These are phyloP conservation scores for Dryas integrifolia DNA, from an alignment of 331 rosid genomes.

Conservation along the genomic window DNA sequence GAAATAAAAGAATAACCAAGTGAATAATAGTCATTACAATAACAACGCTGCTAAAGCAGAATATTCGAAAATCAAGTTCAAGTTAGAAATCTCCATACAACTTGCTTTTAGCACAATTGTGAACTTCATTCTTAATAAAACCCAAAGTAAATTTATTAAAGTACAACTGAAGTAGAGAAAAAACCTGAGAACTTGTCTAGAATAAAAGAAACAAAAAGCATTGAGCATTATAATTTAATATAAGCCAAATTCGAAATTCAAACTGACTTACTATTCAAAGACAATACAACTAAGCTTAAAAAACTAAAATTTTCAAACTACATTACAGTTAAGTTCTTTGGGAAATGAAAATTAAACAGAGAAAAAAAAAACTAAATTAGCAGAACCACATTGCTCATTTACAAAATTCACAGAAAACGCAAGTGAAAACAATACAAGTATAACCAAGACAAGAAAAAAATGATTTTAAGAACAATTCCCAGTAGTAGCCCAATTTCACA, in stretches of 20 bases:
- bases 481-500: constrained; percentile 11
- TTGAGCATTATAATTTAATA: neutral
- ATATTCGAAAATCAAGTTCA: neutral
- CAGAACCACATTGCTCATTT: constrained; percentile 3
- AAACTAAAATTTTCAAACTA: neutral
- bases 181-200: neutral
- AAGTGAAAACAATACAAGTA: neutral
- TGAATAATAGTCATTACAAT: neutral
- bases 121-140: neutral
- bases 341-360: neutral
- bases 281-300: neutral
- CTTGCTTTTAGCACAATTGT: neutral
- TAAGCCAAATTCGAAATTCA: neutral
- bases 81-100: constrained; percentile 1
- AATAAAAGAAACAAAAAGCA: constrained; percentile 2
- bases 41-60: neutral
- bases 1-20: neutral
- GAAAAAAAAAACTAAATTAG: neutral
- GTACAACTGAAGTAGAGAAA: neutral
- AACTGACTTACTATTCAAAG: neutral
- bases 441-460: neutral
- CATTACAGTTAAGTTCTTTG: neutral
- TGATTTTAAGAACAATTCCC: neutral
- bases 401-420: neutral
- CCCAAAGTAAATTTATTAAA: neutral